Evolutionary conservation across 2,329 filamentous ascomycete genomes (phyloP).

Genomic region (Pyricularia grisea): DNA sequence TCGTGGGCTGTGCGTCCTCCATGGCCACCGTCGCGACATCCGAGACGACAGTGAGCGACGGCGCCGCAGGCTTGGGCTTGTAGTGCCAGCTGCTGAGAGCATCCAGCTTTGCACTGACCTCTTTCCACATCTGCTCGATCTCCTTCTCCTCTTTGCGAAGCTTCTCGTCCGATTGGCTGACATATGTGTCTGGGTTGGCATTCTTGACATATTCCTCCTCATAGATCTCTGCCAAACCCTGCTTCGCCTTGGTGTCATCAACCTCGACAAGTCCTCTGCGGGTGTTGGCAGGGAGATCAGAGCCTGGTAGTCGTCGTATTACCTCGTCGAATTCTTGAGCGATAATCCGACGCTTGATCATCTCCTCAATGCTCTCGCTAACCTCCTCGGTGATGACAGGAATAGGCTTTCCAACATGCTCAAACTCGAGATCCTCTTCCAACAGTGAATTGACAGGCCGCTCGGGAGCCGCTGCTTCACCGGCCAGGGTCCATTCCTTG

Average conservation of each 20-base stretch:
- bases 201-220: constrained; percentile 82
- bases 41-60: constrained; percentile 76
- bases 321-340: constrained; percentile 90
- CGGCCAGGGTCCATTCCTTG: constrained; percentile 80
- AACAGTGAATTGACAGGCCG: constrained; percentile 86
- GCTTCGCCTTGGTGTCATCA: constrained; percentile 78
- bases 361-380: constrained; percentile 81
- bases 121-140: constrained; percentile 74
- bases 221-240: constrained; percentile 85
- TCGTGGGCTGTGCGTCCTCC: constrained; percentile 89
- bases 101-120: constrained; percentile 72
- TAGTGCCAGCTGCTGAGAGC: constrained; percentile 90
- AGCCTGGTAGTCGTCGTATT: constrained; percentile 68
- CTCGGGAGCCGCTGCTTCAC: constrained; percentile 75
- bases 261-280: constrained; percentile 70
- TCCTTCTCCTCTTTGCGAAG: constrained; percentile 73
- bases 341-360: constrained; percentile 90
- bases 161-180: constrained; percentile 76
- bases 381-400: constrained; percentile 88
- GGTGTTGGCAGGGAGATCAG: constrained; percentile 48
- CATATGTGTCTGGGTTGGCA: constrained; percentile 67
- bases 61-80: constrained; percentile 75
- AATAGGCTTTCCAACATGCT: constrained; percentile 88
- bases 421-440: constrained; percentile 92
- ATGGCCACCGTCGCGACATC: constrained; percentile 88